phyloP scores from a whole-genome alignment of 208 protist genomes.

The Trypanosoma vivax region DNA sequence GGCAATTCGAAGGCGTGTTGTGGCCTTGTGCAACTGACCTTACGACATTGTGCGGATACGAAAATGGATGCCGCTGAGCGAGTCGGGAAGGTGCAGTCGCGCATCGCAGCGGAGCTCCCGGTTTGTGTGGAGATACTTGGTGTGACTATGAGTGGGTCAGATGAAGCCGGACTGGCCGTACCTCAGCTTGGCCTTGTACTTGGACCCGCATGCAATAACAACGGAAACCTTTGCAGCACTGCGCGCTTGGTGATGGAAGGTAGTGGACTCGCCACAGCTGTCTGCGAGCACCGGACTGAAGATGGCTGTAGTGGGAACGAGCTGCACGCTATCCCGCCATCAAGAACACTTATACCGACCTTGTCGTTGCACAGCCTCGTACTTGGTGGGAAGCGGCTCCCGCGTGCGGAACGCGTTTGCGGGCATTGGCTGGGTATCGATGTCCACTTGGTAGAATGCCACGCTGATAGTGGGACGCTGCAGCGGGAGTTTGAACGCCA shows the following conservation, averaged over 20 bases:
- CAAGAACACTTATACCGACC: not conserved
- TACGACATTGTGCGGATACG: no score
- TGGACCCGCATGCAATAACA: constrained; percentile 1
- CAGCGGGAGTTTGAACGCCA: no score
- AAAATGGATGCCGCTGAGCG: no score
- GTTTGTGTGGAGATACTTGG: constrained; percentile 14
- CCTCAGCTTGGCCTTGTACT: constrained; percentile 4
- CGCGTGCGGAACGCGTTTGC: not conserved
- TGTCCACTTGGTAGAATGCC: constrained; percentile 7
- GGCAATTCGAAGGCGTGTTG: no score
- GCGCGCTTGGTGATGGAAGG: not conserved
- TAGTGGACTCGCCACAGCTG: not conserved
- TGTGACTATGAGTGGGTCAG: not conserved
- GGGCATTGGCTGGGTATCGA: constrained; percentile 1
- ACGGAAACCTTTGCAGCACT: not conserved
- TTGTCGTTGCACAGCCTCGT: constrained; percentile 12
- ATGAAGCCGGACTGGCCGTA: not conserved
- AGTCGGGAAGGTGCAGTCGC: no score
- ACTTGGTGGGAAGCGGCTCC: not conserved
- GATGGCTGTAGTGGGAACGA: no score
- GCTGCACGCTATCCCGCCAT: not conserved
- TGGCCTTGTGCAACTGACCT: no score
- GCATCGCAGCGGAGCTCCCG: no score
- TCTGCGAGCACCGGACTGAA: no score
- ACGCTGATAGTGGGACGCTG: not conserved